Percentiles rank a stretch among this genome's conserved stretches.
Conservation (phyloP, 768 basidiomycete species). For the Lentinula boryana region DNA sequence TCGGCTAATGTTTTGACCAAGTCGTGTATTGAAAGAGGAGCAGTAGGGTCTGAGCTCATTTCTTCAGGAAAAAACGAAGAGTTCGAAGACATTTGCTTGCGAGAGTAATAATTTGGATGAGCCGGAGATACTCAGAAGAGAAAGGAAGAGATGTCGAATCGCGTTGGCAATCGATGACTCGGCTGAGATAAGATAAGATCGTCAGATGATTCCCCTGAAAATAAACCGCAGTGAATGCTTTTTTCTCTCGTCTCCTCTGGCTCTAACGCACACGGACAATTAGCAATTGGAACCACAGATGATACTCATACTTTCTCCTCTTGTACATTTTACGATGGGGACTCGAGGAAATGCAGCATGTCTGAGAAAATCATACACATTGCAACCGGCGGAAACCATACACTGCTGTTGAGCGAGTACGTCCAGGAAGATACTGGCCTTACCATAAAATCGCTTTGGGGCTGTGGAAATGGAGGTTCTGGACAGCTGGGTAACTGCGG, state of each 20-base stretch:
- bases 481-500: conserved; percentile 63
- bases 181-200: background rate
- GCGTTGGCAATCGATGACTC: background rate
- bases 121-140: too few species aligned
- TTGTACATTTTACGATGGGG: conserved; percentile 28
- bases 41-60: conserved; percentile 18
- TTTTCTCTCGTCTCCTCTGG: conserved; percentile 30
- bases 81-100: background rate
- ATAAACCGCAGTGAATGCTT: background rate
- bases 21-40: conserved; percentile 17
- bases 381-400: conserved; percentile 75
- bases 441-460: conserved; percentile 49
- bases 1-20: conserved; percentile 1
- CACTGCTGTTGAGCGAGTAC: conserved; percentile 49
- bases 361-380: conserved; percentile 36
- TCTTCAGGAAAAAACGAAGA: conserved; percentile 16
- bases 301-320: conserved; percentile 37
- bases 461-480: conserved; percentile 60
- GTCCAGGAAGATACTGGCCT: conserved; percentile 12
- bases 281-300: conserved; percentile 37
- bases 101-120: background rate
- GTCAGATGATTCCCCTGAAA: background rate
- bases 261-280: conserved; percentile 51
- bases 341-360: background rate
- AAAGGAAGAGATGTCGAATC: background rate